Base-by-base conservation (phyloP, 2,329 filamentous ascomycete genomes). In the Talaromyces sp. region DNA sequence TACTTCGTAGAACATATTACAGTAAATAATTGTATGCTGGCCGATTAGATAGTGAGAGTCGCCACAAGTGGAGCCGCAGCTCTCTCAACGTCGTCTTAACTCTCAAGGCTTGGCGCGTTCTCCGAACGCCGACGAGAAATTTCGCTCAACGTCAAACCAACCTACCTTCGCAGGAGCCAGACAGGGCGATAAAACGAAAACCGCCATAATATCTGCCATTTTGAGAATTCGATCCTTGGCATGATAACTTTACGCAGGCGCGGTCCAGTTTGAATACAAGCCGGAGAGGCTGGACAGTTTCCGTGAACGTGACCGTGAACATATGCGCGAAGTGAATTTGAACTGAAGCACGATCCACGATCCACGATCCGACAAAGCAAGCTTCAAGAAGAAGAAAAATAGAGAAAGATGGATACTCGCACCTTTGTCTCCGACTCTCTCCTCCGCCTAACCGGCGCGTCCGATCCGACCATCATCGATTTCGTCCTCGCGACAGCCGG, bases 401-500 rank as follows among this genome's bases (percentile, higher is more conserved):
- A n/a, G 3, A 9, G 15, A 3, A 71, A 58, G 13, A 78, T 78
- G 76, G 74, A 77, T 55, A 70, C 73, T 62, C 71, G 71, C 58
- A 74, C 72, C 15, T 78, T 78, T 60, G 70, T 78, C n/a, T 82
- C 80, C 57, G 81, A 83, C 68, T 78, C 80, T 60, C 75, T 83
- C 60, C 76, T 82, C 65, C 79, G 78, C 61, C 76, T 85, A 57
- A 81, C 82, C 42, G 83, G 82, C 64, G 83, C 80, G 55, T 84
- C 82, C 44, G 83, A 85, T 63, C 74, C 80, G 39, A 84, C 83
- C 57, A 76, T 83, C 56, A 73, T 85, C 63, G 83, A 85, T 72
- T 85, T 85, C 66, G 78, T 85, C 27, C 77, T 84, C 59, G 80
- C 81, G 51, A 84, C 82, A 17, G 82, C 83, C 10, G 75, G 73